Conservation (phyloP, 495 filamentous ascomycete species). For the Penicillium pancosmium region DNA sequence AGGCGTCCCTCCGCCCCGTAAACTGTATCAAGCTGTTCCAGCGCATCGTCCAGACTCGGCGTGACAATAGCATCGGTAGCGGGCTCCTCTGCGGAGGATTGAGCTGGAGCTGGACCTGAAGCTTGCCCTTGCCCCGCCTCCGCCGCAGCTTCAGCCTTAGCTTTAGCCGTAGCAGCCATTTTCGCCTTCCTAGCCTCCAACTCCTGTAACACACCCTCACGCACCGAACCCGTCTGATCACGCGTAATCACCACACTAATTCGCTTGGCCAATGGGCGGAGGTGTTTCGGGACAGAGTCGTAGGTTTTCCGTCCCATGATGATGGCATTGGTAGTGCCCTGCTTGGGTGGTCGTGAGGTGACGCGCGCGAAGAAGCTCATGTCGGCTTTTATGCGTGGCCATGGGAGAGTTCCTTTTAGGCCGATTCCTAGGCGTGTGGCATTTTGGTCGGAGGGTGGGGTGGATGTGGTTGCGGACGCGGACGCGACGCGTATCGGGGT, state of each 20-base stretch:
- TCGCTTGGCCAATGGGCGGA: slow-evolving; percentile 78
- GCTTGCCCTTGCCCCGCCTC: slow-evolving; percentile 10
- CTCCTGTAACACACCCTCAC: slow-evolving; percentile 28
- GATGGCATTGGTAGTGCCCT: slow-evolving; percentile 66
- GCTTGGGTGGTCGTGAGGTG: slow-evolving; percentile 63
- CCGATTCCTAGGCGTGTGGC: slow-evolving; percentile 81
- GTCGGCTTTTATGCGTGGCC: slow-evolving; percentile 83
- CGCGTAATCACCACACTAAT: slow-evolving; percentile 79
- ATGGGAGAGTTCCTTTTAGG: slow-evolving; percentile 75
- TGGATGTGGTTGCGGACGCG: background rate
- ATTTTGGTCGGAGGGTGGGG: slow-evolving; percentile 36
- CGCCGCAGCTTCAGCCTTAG: slow-evolving; percentile 5
- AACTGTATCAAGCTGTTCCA: slow-evolving; percentile 40
- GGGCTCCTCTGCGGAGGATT: slow-evolving; percentile 11
- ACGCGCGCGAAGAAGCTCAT: slow-evolving; percentile 94
- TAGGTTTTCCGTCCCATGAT: slow-evolving; percentile 98
- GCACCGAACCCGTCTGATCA: slow-evolving; percentile 31
- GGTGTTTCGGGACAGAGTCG: slow-evolving; percentile 75
- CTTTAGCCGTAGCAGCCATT: slow-evolving; percentile 23
- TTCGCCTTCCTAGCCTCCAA: slow-evolving; percentile 26
- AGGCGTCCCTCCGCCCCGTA: slow-evolving; percentile 27
- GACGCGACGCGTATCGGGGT: slow-evolving; percentile 38
- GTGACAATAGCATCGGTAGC: slow-evolving; percentile 41
- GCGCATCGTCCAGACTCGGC: slow-evolving; percentile 58
- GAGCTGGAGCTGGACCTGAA: background rate